These are phyloP conservation scores for Pisolithus albus DNA, from an alignment of 768 basidiomycete species.

Conservation along the genomic window DNA sequence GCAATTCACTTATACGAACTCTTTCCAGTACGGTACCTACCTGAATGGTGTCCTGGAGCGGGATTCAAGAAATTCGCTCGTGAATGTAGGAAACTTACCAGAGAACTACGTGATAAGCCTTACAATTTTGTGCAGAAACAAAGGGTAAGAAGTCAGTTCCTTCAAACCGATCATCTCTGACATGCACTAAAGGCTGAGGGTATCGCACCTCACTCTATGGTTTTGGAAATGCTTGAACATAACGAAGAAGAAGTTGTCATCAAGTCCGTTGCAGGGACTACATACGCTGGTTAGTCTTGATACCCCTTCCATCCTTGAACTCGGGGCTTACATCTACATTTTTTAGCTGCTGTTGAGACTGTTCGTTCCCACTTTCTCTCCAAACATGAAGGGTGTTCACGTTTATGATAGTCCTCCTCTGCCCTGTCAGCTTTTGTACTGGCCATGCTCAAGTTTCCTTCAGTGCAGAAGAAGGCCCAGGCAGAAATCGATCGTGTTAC, in stretches of 20 bases:
- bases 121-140: slow-evolving; percentile 15
- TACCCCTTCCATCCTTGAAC: background rate
- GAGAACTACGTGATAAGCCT: slow-evolving; percentile 12
- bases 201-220: slow-evolving; percentile 15
- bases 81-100: slow-evolving; percentile 12
- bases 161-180: background rate
- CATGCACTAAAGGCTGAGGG: slow-evolving; percentile 3
- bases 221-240: slow-evolving; percentile 17
- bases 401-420: slow-evolving; percentile 3
- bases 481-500: slow-evolving; percentile 21
- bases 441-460: slow-evolving; percentile 7
- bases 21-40: slow-evolving; percentile 19
- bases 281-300: slow-evolving; percentile 21
- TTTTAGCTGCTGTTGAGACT: slow-evolving; percentile 17
- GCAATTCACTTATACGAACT: background rate
- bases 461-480: slow-evolving; percentile 17
- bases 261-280: slow-evolving; percentile 25
- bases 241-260: slow-evolving; percentile 22
- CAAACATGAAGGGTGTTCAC: background rate
- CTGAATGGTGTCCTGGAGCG: slow-evolving; percentile 26
- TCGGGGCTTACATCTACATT: background rate
- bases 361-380: slow-evolving; percentile 5
- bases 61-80: slow-evolving; percentile 21
- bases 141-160: slow-evolving; percentile 1
- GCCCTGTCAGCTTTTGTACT: slow-evolving; percentile 8